Base-by-base conservation (phyloP, 225 moss, liverwort and hornwort genomes). In the Thuidium tamariscinum region DNA sequence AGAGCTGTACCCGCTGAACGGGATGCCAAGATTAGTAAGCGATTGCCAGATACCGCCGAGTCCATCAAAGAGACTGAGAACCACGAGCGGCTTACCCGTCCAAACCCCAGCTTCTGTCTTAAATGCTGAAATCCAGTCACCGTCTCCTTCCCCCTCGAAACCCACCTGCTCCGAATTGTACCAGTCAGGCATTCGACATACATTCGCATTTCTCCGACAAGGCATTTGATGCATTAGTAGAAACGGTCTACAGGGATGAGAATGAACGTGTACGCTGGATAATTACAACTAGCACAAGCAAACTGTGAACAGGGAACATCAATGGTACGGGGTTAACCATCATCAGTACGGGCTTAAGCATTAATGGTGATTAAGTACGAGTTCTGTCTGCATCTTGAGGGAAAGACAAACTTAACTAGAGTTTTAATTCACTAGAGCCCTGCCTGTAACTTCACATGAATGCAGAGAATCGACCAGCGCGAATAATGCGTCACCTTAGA, bases 1-100 rank as follows among this genome's bases (percentile, higher is more conserved):
- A 52, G 94, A 91, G 90, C 94, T 94, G 80, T 94, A 93, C 44
- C 94, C 94, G 21, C 65, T 88, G 88, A 91, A 94, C 20, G 94
- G 94, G 69, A 94, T 90, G 74, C 91, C 94, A 61, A 94, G 93
- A 41, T 86, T 86, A 10, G 89, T 89, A 48, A 94, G 93, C 48
- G 92, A 93, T 88, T 91, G 88, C 94, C 94, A 93, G 77, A 94
- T 91, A 63, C 92, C 94, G 27, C 94, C 94, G 41, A 94, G 90
- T 82, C 94, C 94, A 65, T 94, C 94, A 62, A 94, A 94, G 56
- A 94, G 91, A 81, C 94, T 94, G 72, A 94, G 92, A 30, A 94
- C 94, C 86, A 94, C 94, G 52, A 94, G 89, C 87, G 89, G 88
- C 32, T 79, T 56, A 46, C 92, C 93, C 75, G 72, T 89, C 91